phyloP scores from a whole-genome alignment of 257 asterid species.

The Gardenia jasminoides region DNA sequence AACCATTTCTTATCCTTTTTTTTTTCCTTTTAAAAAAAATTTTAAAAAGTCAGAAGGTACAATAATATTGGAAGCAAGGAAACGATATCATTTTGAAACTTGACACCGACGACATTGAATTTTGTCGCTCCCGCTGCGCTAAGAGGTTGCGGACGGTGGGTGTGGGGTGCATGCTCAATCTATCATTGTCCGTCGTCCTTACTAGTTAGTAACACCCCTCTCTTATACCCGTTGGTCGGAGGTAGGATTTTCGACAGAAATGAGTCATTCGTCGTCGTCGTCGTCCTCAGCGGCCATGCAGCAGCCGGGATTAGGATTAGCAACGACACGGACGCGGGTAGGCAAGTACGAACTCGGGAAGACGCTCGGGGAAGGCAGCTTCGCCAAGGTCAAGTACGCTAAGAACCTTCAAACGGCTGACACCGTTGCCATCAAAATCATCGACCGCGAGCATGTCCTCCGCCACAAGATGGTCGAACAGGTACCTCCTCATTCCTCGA shows the following conservation, averaged over 20 bases:
- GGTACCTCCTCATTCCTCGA: slow-evolving; percentile 23
- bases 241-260: not conserved
- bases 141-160: too few species aligned
- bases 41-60: too few species aligned
- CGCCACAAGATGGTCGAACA: slow-evolving; percentile 70
- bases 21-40: too few species aligned
- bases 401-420: slow-evolving; percentile 45
- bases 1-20: too few species aligned
- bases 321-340: slow-evolving; percentile 46
- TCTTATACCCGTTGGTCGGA: not conserved
- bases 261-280: not conserved
- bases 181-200: too few species aligned
- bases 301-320: not conserved
- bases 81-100: too few species aligned
- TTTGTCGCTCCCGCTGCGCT: too few species aligned
- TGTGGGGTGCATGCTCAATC: too few species aligned
- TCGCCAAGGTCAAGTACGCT: slow-evolving; percentile 76
- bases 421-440: slow-evolving; percentile 68
- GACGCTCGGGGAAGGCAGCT: slow-evolving; percentile 76
- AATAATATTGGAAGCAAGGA: too few species aligned
- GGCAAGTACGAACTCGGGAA: slow-evolving; percentile 75
- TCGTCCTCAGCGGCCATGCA: not conserved
- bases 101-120: too few species aligned
- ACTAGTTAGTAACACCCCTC: too few species aligned
- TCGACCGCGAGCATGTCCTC: slow-evolving; percentile 67